Evolutionary conservation across 345 rosid genomes (phyloP).

Genomic region (Geranium brycei): DNA sequence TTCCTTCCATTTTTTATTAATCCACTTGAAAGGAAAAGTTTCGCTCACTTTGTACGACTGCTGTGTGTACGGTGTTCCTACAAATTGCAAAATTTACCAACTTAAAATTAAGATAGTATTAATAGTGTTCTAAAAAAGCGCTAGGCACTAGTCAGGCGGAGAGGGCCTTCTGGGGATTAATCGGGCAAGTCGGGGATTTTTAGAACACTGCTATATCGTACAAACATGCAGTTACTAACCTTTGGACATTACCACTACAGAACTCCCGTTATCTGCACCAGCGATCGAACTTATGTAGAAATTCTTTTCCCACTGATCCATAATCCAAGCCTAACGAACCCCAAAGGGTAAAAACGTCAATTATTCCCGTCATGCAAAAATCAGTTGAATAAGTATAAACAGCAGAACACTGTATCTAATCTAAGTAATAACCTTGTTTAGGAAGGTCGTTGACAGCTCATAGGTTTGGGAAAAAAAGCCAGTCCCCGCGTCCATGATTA

Average conservation of each 20-base stretch:
- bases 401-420: background rate
- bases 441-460: constrained; percentile 67
- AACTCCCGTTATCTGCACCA: constrained; percentile 81
- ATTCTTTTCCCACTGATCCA: constrained; percentile 98
- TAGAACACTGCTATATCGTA: too few relatives aligned
- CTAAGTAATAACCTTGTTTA: constrained; percentile 59
- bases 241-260: constrained; percentile 91
- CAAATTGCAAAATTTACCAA: constrained; percentile 10
- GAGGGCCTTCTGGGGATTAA: too few relatives aligned
- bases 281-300: constrained; percentile 88
- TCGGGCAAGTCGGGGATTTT: too few relatives aligned
- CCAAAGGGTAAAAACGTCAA: constrained; percentile 8
- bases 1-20: constrained; percentile 98
- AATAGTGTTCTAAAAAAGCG: background rate
- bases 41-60: constrained; percentile 98
- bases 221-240: constrained; percentile 29
- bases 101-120: too few relatives aligned
- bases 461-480: constrained; percentile 79
- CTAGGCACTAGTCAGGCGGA: too few relatives aligned
- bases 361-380: background rate
- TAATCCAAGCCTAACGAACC: constrained; percentile 74
- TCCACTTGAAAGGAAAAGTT: constrained; percentile 95
- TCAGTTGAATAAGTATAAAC: constrained; percentile 6
- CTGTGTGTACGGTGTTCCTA: constrained; percentile 91
- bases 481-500: constrained; percentile 97